Evolutionary conservation across 352 stramenopile genomes (phyloP).

Genomic region (Phytophthora capsici): DNA sequence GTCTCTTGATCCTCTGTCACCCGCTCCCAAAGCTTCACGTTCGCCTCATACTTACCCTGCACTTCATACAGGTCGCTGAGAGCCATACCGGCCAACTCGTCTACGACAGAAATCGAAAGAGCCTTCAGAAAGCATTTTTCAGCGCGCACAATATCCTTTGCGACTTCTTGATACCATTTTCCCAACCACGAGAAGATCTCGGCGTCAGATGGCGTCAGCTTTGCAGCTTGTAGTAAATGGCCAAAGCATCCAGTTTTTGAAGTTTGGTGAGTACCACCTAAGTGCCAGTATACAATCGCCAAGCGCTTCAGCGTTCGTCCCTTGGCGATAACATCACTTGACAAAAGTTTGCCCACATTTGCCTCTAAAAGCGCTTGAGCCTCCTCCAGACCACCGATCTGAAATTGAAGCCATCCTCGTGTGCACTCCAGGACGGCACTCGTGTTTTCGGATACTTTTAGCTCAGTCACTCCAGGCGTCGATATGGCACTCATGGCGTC

Average conservation of each 20-base stretch:
- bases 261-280: slow-evolving; percentile 50
- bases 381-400: slow-evolving; percentile 42
- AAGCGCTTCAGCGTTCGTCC: slow-evolving; percentile 69
- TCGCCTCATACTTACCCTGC: slow-evolving; percentile 67
- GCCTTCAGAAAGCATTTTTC: slow-evolving; percentile 90
- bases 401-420: slow-evolving; percentile 60
- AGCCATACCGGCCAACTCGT: slow-evolving; percentile 63
- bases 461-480: slow-evolving; percentile 21
- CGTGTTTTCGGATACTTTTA: slow-evolving; percentile 12
- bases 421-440: slow-evolving; percentile 32
- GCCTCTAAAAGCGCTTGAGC: slow-evolving; percentile 49
- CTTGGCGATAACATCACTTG: slow-evolving; percentile 19
- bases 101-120: slow-evolving; percentile 56
- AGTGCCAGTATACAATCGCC: slow-evolving; percentile 79
- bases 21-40: slow-evolving; percentile 75
- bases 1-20: slow-evolving; percentile 61
- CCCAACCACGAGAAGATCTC: slow-evolving; percentile 80
- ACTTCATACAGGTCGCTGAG: slow-evolving; percentile 77
- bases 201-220: slow-evolving; percentile 67
- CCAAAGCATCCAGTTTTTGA: slow-evolving; percentile 74
- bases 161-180: slow-evolving; percentile 77
- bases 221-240: slow-evolving; percentile 72
- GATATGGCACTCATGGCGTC: slow-evolving; percentile 44
- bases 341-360: slow-evolving; percentile 38
- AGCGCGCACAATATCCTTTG: slow-evolving; percentile 64